These are phyloP conservation scores for Sordaria brevicollis DNA, from an alignment of 495 filamentous ascomycete genomes.

Conservation along the genomic window DNA sequence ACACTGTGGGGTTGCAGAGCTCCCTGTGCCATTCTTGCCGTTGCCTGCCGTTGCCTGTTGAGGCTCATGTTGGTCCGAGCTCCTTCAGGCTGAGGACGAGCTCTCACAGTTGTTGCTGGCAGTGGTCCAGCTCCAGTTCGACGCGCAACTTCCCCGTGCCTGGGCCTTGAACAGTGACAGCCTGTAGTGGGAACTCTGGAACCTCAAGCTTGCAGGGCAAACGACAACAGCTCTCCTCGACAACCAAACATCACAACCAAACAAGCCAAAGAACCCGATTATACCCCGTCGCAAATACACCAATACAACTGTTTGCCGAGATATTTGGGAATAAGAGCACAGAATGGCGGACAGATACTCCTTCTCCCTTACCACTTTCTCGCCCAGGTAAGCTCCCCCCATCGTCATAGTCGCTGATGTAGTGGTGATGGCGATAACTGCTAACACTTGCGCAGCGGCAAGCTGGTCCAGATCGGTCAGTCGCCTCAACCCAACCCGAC, in stretches of 20 bases:
- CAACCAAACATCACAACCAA: constrained; percentile 4
- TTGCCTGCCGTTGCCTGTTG: background rate
- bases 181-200: constrained; percentile 9
- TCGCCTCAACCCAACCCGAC: constrained; percentile 1
- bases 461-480: constrained; percentile 78
- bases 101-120: constrained; percentile 1
- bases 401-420: constrained; percentile 4
- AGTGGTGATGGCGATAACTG: constrained; percentile 6
- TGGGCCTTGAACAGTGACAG: constrained; percentile 8
- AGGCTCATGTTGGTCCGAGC: constrained; percentile 19
- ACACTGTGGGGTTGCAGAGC: background rate
- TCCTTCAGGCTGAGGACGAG: constrained; percentile 12
- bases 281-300: background rate
- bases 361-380: constrained; percentile 99
- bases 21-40: background rate
- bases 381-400: constrained; percentile 69
- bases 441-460: constrained; percentile 63
- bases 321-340: background rate
- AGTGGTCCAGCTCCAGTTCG: constrained; percentile 7
- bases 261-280: background rate
- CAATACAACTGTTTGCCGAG: background rate
- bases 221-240: constrained; percentile 8
- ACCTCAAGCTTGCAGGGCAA: constrained; percentile 3
- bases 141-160: constrained; percentile 28
- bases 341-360: constrained; percentile 97